These are phyloP conservation scores for Xylariomycetidae sp. DNA, from an alignment of 2,329 filamentous ascomycete genomes.

Conservation along the genomic window DNA sequence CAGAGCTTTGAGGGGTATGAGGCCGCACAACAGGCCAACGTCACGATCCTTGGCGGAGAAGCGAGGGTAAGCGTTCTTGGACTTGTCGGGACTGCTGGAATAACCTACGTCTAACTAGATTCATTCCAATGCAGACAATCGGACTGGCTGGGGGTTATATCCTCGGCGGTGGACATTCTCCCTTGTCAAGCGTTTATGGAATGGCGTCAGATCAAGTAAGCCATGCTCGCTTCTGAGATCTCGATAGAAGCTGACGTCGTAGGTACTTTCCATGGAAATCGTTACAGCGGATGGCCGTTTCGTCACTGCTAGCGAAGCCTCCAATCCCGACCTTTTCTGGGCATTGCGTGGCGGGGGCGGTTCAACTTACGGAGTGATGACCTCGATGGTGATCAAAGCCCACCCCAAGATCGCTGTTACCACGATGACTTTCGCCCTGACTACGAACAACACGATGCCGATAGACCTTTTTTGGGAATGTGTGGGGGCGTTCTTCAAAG, in stretches of 20 bases:
- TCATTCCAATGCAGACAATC: too few species aligned
- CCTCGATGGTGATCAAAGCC: conserved; percentile 33
- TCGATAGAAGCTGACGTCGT: not conserved
- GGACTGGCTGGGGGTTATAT: conserved; percentile 40
- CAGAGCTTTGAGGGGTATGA: conserved; percentile 22
- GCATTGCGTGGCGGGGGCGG: conserved; percentile 44
- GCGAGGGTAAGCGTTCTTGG: conserved; percentile 14
- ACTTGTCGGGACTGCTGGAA: too few species aligned
- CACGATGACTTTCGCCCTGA: conserved; percentile 23
- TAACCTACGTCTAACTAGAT: too few species aligned
- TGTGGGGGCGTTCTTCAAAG: conserved; percentile 24
- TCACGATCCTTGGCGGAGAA: conserved; percentile 20
- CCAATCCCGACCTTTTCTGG: conserved; percentile 47
- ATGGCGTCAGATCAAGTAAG: conserved; percentile 43
- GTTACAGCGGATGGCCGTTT: conserved; percentile 43
- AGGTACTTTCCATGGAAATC: conserved; percentile 42
- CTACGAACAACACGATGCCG: conserved; percentile 20
- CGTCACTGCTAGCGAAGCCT: conserved; percentile 36
- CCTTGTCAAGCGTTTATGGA: conserved; percentile 44
- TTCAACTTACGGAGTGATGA: conserved; percentile 41
- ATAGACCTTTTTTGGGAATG: conserved; percentile 27
- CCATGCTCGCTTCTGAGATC: not conserved
- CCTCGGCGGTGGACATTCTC: conserved; percentile 50
- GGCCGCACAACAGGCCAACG: conserved; percentile 17
- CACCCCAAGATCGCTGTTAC: conserved; percentile 27